Evolutionary conservation across 225 moss, liverwort and hornwort genomes (phyloP), one percentile per base, ranked within the genome.

Genomic region (Polytrichum commune): DNA sequence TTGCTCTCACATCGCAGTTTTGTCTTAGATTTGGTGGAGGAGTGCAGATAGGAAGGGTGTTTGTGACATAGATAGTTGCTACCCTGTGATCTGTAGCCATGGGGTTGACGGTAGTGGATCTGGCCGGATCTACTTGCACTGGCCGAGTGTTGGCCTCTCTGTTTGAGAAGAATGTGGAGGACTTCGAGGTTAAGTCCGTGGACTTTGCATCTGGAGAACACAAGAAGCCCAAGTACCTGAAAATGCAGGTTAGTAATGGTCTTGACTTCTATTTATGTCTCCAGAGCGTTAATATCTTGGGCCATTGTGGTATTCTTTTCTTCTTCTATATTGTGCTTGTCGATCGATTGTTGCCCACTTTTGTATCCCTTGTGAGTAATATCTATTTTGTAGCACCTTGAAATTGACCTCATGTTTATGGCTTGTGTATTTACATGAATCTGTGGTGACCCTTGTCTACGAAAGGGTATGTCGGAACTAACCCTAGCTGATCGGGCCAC

Each of bases 401-500:
- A 16, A 46, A 46, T 46, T 4, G 16, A 46, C 46, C 16, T 46
- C 5, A 10, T 20, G 60, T 63, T 74, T 55, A 61, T 71, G 68
- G 63, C 23, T 19, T 26, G n/a, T 23, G 0, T 27, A 69, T 28
- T 56, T 25, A 54, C 27, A 25, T 70, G 60, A 75, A 70, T 70
- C 64, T 63, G 6, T 60, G 61, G 22, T 46, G 16, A 46, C 4
- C 46, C 46, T 46, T 46, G 46, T 38, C 2, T 85, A 97, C 93
- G 96, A 29, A 74, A 76, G 76, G 96, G 96, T 28, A 93, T 93
- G 96, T 88, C 80, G 5, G 69, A 85, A 76, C 85, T 97, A 70
- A 83, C 93, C 62, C 78, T 97, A 55, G 96, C 96, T 46, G 96
- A 97, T 76, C 84, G 96, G 69, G 96, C 96, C 68, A 97, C 96